Evolutionary conservation across 345 rosid species (phyloP).

Genomic region (Rhodamnia argentea): DNA sequence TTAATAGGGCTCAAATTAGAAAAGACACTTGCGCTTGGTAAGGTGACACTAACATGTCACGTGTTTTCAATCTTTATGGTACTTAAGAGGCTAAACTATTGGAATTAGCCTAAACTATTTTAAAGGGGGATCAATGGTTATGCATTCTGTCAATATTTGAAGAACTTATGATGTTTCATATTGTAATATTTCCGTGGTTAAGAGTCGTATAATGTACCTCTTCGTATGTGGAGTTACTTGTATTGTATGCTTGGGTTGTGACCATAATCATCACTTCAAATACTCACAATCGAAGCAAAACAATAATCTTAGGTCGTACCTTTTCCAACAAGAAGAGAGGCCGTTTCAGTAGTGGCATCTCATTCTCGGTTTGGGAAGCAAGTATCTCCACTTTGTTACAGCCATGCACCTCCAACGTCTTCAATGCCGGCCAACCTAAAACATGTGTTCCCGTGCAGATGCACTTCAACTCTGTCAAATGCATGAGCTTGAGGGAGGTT

Average conservation of each 20-base stretch:
- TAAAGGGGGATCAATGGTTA: background rate
- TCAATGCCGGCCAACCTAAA: background rate
- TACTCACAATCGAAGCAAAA: background rate
- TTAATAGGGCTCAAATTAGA: no score
- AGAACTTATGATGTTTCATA: background rate
- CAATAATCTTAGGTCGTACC: background rate
- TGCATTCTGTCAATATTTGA: background rate
- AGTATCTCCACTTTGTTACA: background rate
- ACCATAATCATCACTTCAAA: background rate
- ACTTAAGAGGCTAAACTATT: background rate
- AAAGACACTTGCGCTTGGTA: fast-evolving
- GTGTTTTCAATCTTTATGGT: background rate
- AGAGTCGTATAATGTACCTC: background rate
- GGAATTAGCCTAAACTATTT: background rate
- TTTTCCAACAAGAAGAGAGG: background rate
- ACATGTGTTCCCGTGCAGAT: background rate
- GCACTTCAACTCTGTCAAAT: background rate
- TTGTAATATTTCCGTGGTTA: background rate
- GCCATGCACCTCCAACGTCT: background rate
- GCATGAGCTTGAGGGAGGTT: background rate
- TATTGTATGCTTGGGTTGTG: background rate
- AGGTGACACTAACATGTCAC: background rate
- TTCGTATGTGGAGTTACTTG: background rate
- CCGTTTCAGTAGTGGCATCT: background rate
- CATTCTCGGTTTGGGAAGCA: background rate